Base-by-base conservation (phyloP, 768 basidiomycete species). In the Lentinus tigrinus region DNA sequence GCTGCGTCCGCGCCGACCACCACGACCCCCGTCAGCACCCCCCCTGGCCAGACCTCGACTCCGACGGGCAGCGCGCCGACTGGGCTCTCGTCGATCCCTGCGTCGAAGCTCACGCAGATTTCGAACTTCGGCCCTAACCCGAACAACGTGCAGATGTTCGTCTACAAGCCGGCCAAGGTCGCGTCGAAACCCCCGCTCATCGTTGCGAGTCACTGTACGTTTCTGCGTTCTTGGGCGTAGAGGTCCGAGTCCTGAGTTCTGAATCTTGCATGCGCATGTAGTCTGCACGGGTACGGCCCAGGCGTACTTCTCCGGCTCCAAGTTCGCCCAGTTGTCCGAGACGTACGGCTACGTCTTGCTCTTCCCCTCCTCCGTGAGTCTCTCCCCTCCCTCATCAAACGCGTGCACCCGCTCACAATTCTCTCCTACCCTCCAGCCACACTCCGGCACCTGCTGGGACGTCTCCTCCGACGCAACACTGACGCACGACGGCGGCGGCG, bases 401-500 rank as follows among this genome's bases (percentile, higher is more conserved):
- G 31, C 31, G 3, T 6, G 1, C 31, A 31, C 1, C 31, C 31
- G 7, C 40, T 8, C 1, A 8, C 17, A 11, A 9, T 31, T 3
- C 31, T 24, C 19, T 5, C 31, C 26, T 38, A 36, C n/a, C n/a
- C n/a, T n/a, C n/a, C 48, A 58, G 58, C 58, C 58, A 5, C 53
- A 54, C 52, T 54, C 58, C 34, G 58, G 53, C 28, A 54, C 52
- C 63, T 83, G 81, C 71, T 84, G 79, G 78, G 82, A 84, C 61
- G 81, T 84, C 39, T 71, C 75, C 64, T 74, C 78, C 36, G 75
- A 68, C 56, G 79, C 70, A 34, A 83, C 83, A 5, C 73, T 85
- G 62, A 81, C 75, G 34, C 83, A 84, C 64, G 74, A 84, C 65
- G 77, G 70, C 14, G 83, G 83, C 16, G 77, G 82, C 17, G 83